Conservation (phyloP, 2,329 filamentous ascomycete genomes). For the Exophiala alcalophila region DNA sequence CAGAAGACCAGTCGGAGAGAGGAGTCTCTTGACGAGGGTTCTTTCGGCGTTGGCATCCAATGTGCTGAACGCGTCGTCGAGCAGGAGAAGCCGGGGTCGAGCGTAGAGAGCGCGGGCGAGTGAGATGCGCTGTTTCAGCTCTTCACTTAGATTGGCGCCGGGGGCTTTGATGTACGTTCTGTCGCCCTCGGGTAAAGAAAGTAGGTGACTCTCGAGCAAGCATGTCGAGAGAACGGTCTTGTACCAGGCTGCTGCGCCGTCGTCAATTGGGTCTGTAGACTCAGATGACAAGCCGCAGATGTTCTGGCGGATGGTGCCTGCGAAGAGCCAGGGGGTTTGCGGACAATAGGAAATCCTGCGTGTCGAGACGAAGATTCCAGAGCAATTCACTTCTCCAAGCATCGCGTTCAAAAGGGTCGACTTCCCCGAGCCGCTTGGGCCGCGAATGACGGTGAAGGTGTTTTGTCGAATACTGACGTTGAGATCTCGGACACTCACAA, state of each 20-base stretch:
- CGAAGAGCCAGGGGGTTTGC: conserved; percentile 22
- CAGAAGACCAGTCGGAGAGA: conserved; percentile 47
- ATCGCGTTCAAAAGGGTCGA: conserved; percentile 21
- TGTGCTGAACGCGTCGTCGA: conserved; percentile 52
- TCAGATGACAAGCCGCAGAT: conserved; percentile 26
- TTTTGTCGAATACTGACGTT: conserved; percentile 17
- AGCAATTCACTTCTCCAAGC: conserved; percentile 11
- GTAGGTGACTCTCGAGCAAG: conserved; percentile 27
- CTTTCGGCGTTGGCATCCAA: conserved; percentile 50
- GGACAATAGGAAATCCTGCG: conserved; percentile 8
- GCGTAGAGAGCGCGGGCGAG: conserved; percentile 53
- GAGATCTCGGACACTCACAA: conserved; percentile 9
- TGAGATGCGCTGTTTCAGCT: conserved; percentile 27
- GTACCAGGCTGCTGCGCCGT: conserved; percentile 32
- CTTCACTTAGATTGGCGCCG: conserved; percentile 29
- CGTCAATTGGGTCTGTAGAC: not conserved
- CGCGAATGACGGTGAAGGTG: conserved; percentile 27
- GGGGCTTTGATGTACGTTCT: conserved; percentile 23
- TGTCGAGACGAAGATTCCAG: not conserved
- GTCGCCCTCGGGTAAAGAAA: conserved; percentile 24
- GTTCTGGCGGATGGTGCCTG: conserved; percentile 18
- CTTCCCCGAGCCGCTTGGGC: conserved; percentile 28
- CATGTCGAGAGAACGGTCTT: conserved; percentile 27
- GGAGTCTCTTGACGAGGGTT: conserved; percentile 46
- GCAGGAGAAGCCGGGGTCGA: conserved; percentile 45